Conservation (phyloP, 192 early-diverging fungal genomes). For the Coemansia sp. region DNA sequence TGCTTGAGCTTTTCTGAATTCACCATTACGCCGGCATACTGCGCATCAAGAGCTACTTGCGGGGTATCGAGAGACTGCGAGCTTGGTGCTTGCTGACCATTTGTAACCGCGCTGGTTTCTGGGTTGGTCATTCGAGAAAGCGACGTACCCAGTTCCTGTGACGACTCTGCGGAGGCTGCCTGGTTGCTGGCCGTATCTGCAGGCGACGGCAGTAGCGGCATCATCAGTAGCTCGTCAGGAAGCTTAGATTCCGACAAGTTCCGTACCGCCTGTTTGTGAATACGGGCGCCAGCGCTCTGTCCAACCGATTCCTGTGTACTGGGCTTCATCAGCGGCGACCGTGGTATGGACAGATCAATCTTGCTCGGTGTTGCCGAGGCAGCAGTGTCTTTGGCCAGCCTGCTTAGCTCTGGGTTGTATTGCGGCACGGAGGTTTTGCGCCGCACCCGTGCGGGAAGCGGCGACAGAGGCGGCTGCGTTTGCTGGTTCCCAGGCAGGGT, state of each 20-base stretch:
- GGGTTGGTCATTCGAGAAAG: conserved; percentile 9
- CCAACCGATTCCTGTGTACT: conserved; percentile 8
- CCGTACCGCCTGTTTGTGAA: conserved; percentile 41
- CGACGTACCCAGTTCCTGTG: conserved; percentile 11
- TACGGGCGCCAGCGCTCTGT: conserved; percentile 30
- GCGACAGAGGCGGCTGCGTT: background rate
- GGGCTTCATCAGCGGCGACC: conserved; percentile 37
- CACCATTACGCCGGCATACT: conserved; percentile 21
- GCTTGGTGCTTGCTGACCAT: too few species aligned
- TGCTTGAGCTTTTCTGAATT: conserved; percentile 15
- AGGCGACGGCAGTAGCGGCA: conserved; percentile 22
- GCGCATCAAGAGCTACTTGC: conserved; percentile 18
- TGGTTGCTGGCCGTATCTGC: conserved; percentile 12
- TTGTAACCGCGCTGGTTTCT: too few species aligned
- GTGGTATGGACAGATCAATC: conserved; percentile 20
- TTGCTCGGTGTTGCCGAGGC: conserved; percentile 3
- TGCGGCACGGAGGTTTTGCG: conserved; percentile 19
- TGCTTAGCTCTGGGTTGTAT: background rate
- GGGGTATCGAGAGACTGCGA: conserved; percentile 1
- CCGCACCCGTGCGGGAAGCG: conserved; percentile 1
- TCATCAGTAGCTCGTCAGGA: background rate
- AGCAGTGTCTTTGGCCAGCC: conserved; percentile 8
- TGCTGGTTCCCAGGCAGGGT: conserved; percentile 29
- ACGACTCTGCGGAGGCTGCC: background rate
- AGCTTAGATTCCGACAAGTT: conserved; percentile 25